These are phyloP conservation scores for Tolypocladium guangdongense DNA, from an alignment of 2,329 filamentous ascomycete species.

Conservation along the genomic window DNA sequence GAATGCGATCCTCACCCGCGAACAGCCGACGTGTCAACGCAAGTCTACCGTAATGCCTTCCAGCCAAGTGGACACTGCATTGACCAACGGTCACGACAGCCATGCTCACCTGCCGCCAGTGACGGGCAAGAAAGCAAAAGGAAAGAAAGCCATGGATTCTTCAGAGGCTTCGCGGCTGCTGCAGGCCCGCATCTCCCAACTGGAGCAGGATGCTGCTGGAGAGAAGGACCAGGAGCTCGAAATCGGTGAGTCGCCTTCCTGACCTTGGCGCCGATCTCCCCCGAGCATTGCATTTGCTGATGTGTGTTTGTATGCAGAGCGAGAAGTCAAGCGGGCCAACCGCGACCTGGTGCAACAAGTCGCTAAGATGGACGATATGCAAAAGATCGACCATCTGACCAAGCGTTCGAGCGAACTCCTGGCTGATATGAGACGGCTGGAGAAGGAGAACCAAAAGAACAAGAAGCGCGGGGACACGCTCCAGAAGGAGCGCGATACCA, in stretches of 20 bases:
- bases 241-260: slow-evolving; percentile 56
- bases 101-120: slow-evolving; percentile 27
- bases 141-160: slow-evolving; percentile 74
- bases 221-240: slow-evolving; percentile 94
- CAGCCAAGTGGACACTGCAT: slow-evolving; percentile 28
- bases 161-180: slow-evolving; percentile 87
- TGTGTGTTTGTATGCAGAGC: slow-evolving; percentile 45
- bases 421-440: slow-evolving; percentile 88
- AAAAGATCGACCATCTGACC: slow-evolving; percentile 82
- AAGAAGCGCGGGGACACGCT: slow-evolving; percentile 90
- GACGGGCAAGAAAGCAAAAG: slow-evolving; percentile 66
- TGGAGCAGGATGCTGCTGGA: slow-evolving; percentile 85
- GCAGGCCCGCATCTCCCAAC: slow-evolving; percentile 85
- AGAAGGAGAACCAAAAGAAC: slow-evolving; percentile 88
- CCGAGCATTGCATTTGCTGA: background rate
- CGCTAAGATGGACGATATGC: slow-evolving; percentile 83
- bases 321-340: slow-evolving; percentile 88
- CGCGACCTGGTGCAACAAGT: slow-evolving; percentile 81
- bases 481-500: slow-evolving; percentile 93
- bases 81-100: slow-evolving; percentile 30
- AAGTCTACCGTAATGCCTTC: slow-evolving; percentile 24
- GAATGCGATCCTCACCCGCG: slow-evolving; percentile 5
- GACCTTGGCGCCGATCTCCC: background rate
- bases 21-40: slow-evolving; percentile 5
- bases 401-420: slow-evolving; percentile 87